These are phyloP conservation scores for Suhomyces kunorum DNA, from an alignment of 1,139 yeast species.

Conservation along the genomic window DNA sequence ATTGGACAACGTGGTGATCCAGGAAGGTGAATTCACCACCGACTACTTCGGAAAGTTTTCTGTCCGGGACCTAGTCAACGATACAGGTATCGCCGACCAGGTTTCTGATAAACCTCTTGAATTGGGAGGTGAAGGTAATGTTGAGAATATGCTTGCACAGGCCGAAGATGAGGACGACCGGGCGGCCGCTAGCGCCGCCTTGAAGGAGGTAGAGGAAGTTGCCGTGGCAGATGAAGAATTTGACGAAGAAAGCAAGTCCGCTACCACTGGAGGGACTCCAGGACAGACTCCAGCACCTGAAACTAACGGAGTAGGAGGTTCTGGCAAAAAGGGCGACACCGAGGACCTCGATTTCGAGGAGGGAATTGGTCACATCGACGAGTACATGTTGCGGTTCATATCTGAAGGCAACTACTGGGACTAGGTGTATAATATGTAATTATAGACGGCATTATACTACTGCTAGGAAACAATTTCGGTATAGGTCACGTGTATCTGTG, in stretches of 20 bases:
- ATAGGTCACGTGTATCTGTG: not conserved
- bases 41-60: constrained; percentile 91
- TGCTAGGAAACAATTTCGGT: too few species aligned
- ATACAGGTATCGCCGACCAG: constrained; percentile 43
- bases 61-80: constrained; percentile 83
- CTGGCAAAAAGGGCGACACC: constrained; percentile 13
- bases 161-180: constrained; percentile 98
- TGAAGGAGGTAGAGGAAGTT: constrained; percentile 87
- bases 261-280: constrained; percentile 37
- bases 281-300: constrained; percentile 27
- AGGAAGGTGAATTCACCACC: constrained; percentile 97
- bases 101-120: constrained; percentile 40
- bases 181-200: constrained; percentile 84
- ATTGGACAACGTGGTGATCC: constrained; percentile 93
- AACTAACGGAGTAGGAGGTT: constrained; percentile 10
- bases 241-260: constrained; percentile 38
- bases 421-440: constrained; percentile 19
- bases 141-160: constrained; percentile 75
- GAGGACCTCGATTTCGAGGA: constrained; percentile 64
- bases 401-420: constrained; percentile 76
- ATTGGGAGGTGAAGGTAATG: constrained; percentile 46
- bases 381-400: constrained; percentile 90
- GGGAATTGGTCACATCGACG: constrained; percentile 85
- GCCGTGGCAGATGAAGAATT: constrained; percentile 86
- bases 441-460: too few species aligned